Conservation (phyloP, 2,329 filamentous ascomycete species). For the Plenodomus tracheiphilus region DNA sequence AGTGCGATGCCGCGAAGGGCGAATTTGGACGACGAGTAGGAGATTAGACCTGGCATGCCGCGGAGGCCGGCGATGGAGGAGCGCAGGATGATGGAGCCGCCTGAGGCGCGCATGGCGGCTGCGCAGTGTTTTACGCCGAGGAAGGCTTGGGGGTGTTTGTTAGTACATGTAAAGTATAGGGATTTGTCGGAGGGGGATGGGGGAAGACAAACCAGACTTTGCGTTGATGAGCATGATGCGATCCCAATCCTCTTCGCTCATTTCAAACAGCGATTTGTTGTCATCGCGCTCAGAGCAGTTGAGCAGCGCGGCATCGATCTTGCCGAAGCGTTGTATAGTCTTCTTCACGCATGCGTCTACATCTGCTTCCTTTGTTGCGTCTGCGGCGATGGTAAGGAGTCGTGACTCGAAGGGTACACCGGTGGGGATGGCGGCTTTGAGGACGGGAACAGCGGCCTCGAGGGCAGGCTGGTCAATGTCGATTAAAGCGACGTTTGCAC, state of each 20-base stretch:
- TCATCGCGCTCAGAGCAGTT: conserved; percentile 32
- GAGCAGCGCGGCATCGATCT: conserved; percentile 32
- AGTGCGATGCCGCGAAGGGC: conserved; percentile 45
- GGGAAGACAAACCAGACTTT: conserved; percentile 35
- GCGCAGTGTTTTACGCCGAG: conserved; percentile 44
- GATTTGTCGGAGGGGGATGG: neutral
- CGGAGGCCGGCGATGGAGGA: conserved; percentile 47
- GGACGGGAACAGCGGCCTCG: conserved; percentile 27
- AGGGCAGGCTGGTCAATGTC: conserved; percentile 38
- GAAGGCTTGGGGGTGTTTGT: conserved; percentile 28
- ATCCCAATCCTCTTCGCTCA: conserved; percentile 41
- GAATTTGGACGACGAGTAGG: conserved; percentile 45
- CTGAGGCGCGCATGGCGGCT: conserved; percentile 37
- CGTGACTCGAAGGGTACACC: conserved; percentile 29
- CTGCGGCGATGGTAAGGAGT: conserved; percentile 38
- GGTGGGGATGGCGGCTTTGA: conserved; percentile 29
- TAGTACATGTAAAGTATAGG: conserved; percentile 5
- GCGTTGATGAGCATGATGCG: conserved; percentile 44
- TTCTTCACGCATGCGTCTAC: conserved; percentile 29
- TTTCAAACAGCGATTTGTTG: conserved; percentile 42
- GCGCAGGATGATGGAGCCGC: conserved; percentile 46
- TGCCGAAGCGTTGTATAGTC: conserved; percentile 31
- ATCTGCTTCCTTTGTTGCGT: conserved; percentile 40
- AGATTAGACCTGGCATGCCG: conserved; percentile 41
- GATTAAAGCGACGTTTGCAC: conserved; percentile 43